Conservation (phyloP, 2,329 filamentous ascomycete genomes). For the Fusarium sp. region DNA sequence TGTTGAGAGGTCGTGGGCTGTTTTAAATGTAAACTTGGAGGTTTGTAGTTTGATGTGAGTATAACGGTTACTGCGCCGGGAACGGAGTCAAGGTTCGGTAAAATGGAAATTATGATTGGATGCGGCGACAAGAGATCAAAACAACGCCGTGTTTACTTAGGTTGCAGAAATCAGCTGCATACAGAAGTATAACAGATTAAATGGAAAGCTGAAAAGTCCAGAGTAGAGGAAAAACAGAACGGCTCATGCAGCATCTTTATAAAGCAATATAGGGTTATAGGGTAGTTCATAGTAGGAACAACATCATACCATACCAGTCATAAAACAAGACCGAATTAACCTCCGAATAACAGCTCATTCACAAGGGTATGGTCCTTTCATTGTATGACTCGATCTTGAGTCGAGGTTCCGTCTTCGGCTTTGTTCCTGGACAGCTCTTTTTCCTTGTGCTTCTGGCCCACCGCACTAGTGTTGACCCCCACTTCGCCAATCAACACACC, state of each 20-base stretch:
- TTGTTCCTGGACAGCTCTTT: constrained; percentile 1
- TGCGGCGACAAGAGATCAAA: constrained; percentile 8
- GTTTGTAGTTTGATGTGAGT: constrained; percentile 9
- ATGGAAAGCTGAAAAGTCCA: no score
- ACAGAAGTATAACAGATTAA: no score
- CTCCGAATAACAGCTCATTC: constrained; percentile 36
- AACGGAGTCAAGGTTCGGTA: constrained; percentile 24
- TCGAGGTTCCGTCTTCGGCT: constrained; percentile 47
- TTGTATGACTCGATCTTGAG: constrained; percentile 43
- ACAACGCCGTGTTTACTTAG: neutral
- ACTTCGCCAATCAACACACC: constrained; percentile 14
- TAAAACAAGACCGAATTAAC: constrained; percentile 25
- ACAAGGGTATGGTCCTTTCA: neutral
- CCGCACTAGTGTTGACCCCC: constrained; percentile 1
- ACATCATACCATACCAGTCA: constrained; percentile 5
- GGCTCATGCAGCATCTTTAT: no score
- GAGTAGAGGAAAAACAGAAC: no score
- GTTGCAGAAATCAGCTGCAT: neutral
- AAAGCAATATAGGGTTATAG: neutral
- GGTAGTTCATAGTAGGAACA: neutral
- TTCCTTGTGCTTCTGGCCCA: constrained; percentile 1
- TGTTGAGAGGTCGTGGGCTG: neutral
- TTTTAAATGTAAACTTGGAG: constrained; percentile 2
- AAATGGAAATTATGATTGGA: constrained; percentile 16
- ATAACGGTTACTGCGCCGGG: constrained; percentile 7